These are phyloP conservation scores for Mycena metata DNA, from an alignment of 768 basidiomycete species.

Conservation along the genomic window DNA sequence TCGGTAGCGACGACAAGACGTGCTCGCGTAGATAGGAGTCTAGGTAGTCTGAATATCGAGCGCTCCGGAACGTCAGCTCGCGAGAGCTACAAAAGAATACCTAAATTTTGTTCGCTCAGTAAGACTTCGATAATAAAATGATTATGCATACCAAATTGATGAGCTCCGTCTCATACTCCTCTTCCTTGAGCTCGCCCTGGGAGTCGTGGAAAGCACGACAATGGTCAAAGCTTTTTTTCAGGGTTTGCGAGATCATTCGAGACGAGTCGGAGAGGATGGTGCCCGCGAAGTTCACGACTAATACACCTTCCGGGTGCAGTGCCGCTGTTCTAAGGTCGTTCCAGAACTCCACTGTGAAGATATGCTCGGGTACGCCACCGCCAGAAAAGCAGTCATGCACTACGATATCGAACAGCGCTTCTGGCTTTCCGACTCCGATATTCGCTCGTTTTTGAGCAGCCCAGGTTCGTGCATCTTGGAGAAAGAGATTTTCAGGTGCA, in stretches of 20 bases:
- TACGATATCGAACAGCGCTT: conserved; percentile 73
- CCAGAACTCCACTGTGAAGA: conserved; percentile 92
- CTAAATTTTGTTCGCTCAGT: conserved; percentile 51
- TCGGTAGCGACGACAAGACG: conserved; percentile 64
- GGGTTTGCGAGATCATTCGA: conserved; percentile 75
- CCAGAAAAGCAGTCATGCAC: conserved; percentile 97
- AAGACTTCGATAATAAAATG: not conserved
- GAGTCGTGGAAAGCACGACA: conserved; percentile 90
- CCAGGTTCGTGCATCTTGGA: conserved; percentile 85
- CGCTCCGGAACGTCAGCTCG: conserved; percentile 68
- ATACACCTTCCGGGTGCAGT: conserved; percentile 77
- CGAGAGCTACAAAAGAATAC: conserved; percentile 87
- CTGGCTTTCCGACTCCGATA: conserved; percentile 44
- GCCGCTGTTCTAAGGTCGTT: conserved; percentile 66
- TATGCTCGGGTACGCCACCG: conserved; percentile 87
- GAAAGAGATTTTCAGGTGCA: conserved; percentile 68
- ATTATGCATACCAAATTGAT: conserved; percentile 74
- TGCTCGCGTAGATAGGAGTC: conserved; percentile 75
- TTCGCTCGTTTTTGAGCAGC: conserved; percentile 58
- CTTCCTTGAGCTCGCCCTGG: conserved; percentile 57
- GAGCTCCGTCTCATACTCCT: conserved; percentile 65
- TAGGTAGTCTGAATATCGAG: conserved; percentile 71
- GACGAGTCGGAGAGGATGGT: conserved; percentile 70
- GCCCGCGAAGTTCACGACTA: conserved; percentile 93
- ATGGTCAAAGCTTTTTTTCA: conserved; percentile 76